phyloP scores from a whole-genome alignment of 371 early-diverging fungal species.

The Umbelopsis sp. region DNA sequence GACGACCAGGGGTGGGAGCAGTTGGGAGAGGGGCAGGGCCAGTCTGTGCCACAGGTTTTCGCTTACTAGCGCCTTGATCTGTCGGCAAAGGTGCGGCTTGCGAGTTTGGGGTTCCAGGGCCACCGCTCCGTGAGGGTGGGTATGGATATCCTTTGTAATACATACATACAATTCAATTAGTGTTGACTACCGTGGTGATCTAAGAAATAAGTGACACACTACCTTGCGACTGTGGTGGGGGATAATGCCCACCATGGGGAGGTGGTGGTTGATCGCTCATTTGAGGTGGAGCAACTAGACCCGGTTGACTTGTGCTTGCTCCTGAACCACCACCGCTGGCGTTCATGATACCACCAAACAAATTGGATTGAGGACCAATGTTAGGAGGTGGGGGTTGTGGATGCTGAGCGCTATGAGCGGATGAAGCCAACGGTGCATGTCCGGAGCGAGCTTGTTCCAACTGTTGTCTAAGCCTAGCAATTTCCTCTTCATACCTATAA shows the following conservation, averaged over 20 bases:
- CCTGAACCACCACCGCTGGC: conserved; percentile 37
- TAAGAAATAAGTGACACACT: background rate
- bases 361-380: conserved; percentile 55
- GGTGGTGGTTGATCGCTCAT: conserved; percentile 36
- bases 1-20: conserved; percentile 9
- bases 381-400: conserved; percentile 46
- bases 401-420: conserved; percentile 21
- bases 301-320: conserved; percentile 28
- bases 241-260: conserved; percentile 25
- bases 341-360: conserved; percentile 54
- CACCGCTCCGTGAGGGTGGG: conserved; percentile 34
- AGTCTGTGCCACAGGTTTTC: conserved; percentile 12
- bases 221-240: conserved; percentile 18
- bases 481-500: conserved; percentile 53
- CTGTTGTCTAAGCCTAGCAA: conserved; percentile 50
- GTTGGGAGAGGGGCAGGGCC: conserved; percentile 20
- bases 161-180: background rate
- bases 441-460: conserved; percentile 49
- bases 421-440: conserved; percentile 27
- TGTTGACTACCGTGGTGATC: background rate
- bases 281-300: conserved; percentile 44
- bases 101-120: conserved; percentile 27
- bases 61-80: conserved; percentile 19
- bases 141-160: background rate
- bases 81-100: conserved; percentile 25